Conservation (phyloP, 2,329 filamentous ascomycete species). For the Cytospora chrysosperma region DNA sequence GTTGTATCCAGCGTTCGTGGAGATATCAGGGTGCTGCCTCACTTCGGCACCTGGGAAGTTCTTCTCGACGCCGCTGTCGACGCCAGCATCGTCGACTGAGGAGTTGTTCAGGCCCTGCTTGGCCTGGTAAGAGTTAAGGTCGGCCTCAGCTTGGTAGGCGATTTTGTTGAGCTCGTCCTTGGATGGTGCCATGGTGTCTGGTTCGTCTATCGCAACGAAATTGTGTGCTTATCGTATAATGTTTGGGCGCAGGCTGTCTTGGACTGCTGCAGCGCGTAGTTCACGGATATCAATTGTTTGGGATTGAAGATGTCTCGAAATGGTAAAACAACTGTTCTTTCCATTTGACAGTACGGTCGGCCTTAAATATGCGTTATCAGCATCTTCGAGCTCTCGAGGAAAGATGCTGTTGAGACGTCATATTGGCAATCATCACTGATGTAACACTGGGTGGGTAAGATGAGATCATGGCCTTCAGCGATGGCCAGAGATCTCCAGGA, state of each 20-base stretch:
- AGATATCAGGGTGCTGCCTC: constrained; percentile 42
- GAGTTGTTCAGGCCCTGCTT: constrained; percentile 45
- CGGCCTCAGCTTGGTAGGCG: constrained; percentile 45
- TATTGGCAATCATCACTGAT: constrained; percentile 7
- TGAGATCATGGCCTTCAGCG: constrained; percentile 5
- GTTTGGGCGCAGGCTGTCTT: background rate
- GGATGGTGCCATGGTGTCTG: constrained; percentile 20
- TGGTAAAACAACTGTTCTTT: background rate
- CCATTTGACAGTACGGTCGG: background rate
- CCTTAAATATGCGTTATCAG: background rate
- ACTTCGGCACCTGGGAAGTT: constrained; percentile 45
- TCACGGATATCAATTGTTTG: background rate
- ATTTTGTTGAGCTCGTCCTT: constrained; percentile 42
- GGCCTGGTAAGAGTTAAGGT: constrained; percentile 48
- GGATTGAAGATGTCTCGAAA: too few species aligned
- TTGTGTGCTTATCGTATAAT: background rate
- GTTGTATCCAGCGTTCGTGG: constrained; percentile 46
- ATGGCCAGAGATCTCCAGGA: background rate
- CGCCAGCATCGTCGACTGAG: constrained; percentile 42
- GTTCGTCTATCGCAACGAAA: background rate
- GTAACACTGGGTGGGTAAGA: background rate
- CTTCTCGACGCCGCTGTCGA: constrained; percentile 42
- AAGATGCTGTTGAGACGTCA: constrained; percentile 4
- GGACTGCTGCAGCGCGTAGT: background rate
- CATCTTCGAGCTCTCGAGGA: background rate